Base-by-base conservation (phyloP, 2,329 filamentous ascomycete species). In the Phoma sp. region DNA sequence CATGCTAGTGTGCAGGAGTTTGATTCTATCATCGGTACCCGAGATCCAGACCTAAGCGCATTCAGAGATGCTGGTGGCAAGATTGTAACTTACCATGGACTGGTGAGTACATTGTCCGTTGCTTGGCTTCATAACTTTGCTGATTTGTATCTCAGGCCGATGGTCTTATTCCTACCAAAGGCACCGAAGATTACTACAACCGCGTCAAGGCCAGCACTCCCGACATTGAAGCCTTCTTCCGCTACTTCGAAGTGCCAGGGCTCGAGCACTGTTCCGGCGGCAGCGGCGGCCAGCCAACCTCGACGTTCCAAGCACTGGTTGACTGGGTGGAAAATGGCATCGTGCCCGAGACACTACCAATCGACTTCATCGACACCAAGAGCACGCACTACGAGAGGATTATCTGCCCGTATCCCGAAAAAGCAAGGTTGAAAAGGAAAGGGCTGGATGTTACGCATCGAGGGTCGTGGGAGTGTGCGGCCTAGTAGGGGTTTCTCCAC, bases 1-100 rank as follows among this genome's bases (percentile, higher is more conserved):
- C 45, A 54, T 7, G 31, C 55, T 21, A 43, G 49, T 17, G 43
- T 62, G 21, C 35, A 60, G 15, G 51, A 47, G 10, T 62, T 64
- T 10, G 51, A 57, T 13, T 62, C 57, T 0, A 55, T 61, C 24
- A 52, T 63, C 21, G 57, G 57, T 3, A 53, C 61, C 12, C 39
- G 45, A 3, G 38, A 60, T 29, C n/a, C 59, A 6, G 48, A 64
- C 39, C 55, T 64, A 2, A 46, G 35, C 9, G 31, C 21, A 0
- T 67, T 68, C 51, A 48, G 45, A 6, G 46, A 58, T 39, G 51
- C 54, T 2, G 65, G 64, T n/a, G 61, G 63, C 2, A 71, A 70
- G 33, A 49, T 71, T 1, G 39, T 70, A 9, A 63, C 49, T 4
- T 69, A 55, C 51, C 65, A 70, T 40, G 68, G 67, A 1, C 35